Conservation (phyloP, 106 monocot species). For the Alisma plantagoaquatica region DNA sequence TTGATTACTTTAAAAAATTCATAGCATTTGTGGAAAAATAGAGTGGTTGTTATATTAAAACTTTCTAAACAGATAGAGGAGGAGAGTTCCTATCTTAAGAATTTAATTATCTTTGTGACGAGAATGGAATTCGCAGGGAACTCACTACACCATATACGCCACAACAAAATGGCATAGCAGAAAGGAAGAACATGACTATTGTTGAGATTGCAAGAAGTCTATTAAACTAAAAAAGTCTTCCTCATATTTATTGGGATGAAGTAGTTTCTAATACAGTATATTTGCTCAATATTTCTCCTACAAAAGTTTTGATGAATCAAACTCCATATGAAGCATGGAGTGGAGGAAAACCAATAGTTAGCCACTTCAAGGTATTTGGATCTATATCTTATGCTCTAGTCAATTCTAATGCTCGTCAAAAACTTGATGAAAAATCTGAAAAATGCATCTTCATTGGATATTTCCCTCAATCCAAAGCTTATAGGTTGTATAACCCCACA, state of each 20-base stretch:
- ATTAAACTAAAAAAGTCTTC: too few relatives aligned
- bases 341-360: constrained; percentile 6
- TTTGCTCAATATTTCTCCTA: too few relatives aligned
- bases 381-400: constrained; percentile 16
- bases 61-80: background rate
- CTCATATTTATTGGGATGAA: background rate
- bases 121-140: constrained; percentile 9
- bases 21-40: background rate
- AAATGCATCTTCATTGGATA: constrained; percentile 20
- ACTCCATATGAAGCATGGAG: too few relatives aligned
- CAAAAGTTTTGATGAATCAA: too few relatives aligned
- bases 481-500: too few relatives aligned
- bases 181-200: constrained; percentile 10
- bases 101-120: too few relatives aligned
- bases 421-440: constrained; percentile 14
- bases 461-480: constrained; percentile 11
- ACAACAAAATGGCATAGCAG: background rate
- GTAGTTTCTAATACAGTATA: too few relatives aligned
- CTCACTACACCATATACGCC: constrained; percentile 1
- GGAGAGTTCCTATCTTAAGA: too few relatives aligned
- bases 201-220: constrained; percentile 14
- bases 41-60: background rate
- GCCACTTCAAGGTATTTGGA: constrained; percentile 11
- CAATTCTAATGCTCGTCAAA: constrained; percentile 1
- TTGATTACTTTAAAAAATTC: background rate